Evolutionary conservation across 768 basidiomycete genomes (phyloP), one percentile per base, ranked within the genome.

Genomic region (Nevesoporus exiguus): DNA sequence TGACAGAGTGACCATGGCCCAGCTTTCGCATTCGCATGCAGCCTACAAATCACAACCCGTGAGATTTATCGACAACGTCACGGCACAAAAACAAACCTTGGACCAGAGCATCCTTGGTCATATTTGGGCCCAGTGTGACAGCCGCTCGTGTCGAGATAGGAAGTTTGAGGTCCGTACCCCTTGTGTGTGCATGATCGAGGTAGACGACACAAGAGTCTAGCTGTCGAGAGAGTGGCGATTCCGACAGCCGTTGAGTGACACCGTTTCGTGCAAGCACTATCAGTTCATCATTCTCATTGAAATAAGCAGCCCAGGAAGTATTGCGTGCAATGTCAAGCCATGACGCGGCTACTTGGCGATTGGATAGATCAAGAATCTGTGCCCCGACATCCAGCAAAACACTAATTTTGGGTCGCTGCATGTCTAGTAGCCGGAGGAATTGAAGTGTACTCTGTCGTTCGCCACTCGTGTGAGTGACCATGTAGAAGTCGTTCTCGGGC

Each of bases 351-450:
- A 33, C 33, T 33, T 33, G 10, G 33, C 6, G 57, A 47, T 80
- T 82, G 17, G 66, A 61, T 51, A 77, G 56, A 39, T 82, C 80
- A 3, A 82, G 69, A 50, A 82, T 76, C 58, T 82, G 81, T 0
- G 81, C 79, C 0, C 81, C 81, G 8, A 82, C 77, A 49, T 83
- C 81, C 4, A 82, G 62, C 22, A 82, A 61, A 14, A 82, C 77
- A 33, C 71, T 69, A 14, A 81, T 67, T 11, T 66, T 57, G 0
- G 74, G 74, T 0, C 47, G 47, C 52, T 77, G 70, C 2, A 43
- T 10, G 3, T 67, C 61, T 2, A 82, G 15, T 21, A 63, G 42
- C 2, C 55, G 24, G 29, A 79, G 53, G 46, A 67, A 29, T 29
- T 29, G 5, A 5, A 29, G 5, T 8, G 27, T 29, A 29, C 5